Conservation (phyloP, 495 filamentous ascomycete species). For the Aspergillus cavernicola region DNA sequence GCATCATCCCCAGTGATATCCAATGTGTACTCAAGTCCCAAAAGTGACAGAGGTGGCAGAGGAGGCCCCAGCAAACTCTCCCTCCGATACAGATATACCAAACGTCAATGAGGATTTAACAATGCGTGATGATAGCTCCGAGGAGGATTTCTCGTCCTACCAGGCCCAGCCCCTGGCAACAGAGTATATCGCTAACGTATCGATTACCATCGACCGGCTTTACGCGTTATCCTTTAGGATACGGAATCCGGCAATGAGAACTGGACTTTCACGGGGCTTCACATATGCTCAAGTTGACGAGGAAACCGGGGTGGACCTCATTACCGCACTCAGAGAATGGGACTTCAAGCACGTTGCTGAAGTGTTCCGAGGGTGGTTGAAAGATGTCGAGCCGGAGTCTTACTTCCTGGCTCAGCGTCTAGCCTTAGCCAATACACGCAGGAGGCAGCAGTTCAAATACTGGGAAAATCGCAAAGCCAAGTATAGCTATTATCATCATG, state of each 20-base stretch:
- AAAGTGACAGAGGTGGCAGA: not conserved
- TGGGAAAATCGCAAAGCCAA: not conserved
- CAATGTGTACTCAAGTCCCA: too few species aligned
- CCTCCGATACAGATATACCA: too few species aligned
- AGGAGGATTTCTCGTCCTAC: slow-evolving; percentile 1
- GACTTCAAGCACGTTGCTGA: not conserved
- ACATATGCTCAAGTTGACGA: not conserved
- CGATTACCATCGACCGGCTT: not conserved
- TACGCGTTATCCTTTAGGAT: not conserved
- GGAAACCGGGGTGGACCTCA: not conserved
- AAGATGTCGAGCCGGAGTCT: not conserved
- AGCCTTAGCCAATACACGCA: not conserved
- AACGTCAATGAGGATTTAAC: too few species aligned
- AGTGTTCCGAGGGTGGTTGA: not conserved
- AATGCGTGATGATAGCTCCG: not conserved
- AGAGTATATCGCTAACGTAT: not conserved
- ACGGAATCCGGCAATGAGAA: not conserved
- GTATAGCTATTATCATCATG: not conserved
- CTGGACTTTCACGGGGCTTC: not conserved
- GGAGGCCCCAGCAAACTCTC: not conserved
- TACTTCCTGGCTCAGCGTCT: not conserved
- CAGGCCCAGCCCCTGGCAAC: not conserved
- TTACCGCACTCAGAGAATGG: not conserved
- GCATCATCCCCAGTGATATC: too few species aligned
- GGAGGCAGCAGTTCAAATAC: slow-evolving; percentile 1